phyloP scores from a whole-genome alignment of 2,329 filamentous ascomycete species.

The Cladosporium halotolerans region DNA sequence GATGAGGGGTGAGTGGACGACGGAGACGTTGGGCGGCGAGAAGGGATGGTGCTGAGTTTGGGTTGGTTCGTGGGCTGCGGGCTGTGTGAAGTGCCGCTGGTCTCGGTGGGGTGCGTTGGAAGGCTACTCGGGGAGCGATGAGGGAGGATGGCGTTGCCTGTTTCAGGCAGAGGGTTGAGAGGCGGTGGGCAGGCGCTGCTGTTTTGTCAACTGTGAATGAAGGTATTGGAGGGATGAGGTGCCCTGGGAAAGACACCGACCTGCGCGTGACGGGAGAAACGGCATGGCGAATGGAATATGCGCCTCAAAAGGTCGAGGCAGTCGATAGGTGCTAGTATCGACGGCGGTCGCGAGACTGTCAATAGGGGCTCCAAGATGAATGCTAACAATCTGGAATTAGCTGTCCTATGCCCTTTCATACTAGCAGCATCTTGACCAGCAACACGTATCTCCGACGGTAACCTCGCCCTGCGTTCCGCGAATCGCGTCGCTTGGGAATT shows the following conservation, averaged over 20 bases:
- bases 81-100: not conserved
- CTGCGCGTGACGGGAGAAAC: too few relatives aligned
- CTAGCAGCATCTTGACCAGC: not conserved
- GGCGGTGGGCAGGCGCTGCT: not conserved
- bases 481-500: not conserved
- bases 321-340: too few relatives aligned
- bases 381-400: too few relatives aligned
- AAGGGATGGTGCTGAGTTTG: not conserved
- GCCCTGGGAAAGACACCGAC: too few relatives aligned
- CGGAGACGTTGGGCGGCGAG: constrained; percentile 4
- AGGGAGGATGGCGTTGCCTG: not conserved
- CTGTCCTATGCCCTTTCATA: too few relatives aligned
- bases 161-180: not conserved
- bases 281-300: too few relatives aligned
- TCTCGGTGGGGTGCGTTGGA: not conserved
- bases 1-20: constrained; percentile 1
- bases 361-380: too few relatives aligned
- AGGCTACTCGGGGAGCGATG: not conserved
- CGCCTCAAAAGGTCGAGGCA: too few relatives aligned
- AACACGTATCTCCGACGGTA: not conserved
- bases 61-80: not conserved
- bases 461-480: not conserved
- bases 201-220: not conserved
- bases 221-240: too few relatives aligned
- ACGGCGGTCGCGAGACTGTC: too few relatives aligned